A percentile compares a stretch with the other conserved stretches of the same genome.
Conservation (phyloP, 2,329 filamentous ascomycete species). For the Stylonectria norvegica region DNA sequence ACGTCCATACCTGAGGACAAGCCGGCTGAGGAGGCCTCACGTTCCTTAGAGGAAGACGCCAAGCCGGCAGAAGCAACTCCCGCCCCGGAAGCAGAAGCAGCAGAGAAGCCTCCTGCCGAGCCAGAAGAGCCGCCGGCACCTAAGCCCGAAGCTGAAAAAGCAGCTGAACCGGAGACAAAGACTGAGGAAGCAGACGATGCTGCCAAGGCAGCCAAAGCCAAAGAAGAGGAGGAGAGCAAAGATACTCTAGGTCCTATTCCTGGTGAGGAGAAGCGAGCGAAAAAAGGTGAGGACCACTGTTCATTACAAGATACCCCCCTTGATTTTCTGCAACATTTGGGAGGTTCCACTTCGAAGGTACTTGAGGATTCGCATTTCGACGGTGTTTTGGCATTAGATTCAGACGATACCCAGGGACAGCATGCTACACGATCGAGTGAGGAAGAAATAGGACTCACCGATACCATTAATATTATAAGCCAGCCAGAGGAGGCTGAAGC, state of each 20-base stretch:
- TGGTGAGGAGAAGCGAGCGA: slow-evolving; percentile 33
- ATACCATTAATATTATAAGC: slow-evolving; percentile 11
- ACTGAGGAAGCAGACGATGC: slow-evolving; percentile 2
- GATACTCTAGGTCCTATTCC: slow-evolving; percentile 39
- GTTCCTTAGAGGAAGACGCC: not conserved
- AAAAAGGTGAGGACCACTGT: slow-evolving; percentile 44
- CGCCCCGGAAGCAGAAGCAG: slow-evolving; percentile 21
- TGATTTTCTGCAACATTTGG: slow-evolving; percentile 33
- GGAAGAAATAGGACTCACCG: slow-evolving; percentile 23
- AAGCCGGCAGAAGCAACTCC: slow-evolving; percentile 3
- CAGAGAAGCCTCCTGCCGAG: slow-evolving; percentile 13
- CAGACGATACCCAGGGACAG: slow-evolving; percentile 24
- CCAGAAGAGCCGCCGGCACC: slow-evolving; percentile 15
- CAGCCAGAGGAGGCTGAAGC: slow-evolving; percentile 12
- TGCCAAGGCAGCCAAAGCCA: slow-evolving; percentile 19
- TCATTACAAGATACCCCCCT: slow-evolving; percentile 37
- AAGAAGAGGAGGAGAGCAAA: slow-evolving; percentile 36
- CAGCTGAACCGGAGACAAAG: slow-evolving; percentile 14
- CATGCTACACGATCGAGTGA: slow-evolving; percentile 17
- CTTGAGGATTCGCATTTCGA: slow-evolving; percentile 22
- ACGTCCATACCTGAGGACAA: not conserved
- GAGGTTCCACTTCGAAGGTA: slow-evolving; percentile 26
- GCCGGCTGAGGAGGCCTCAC: not conserved
- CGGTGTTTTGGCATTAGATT: slow-evolving; percentile 29
- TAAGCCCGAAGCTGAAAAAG: slow-evolving; percentile 17